These are phyloP conservation scores for Citeromyces siamensis DNA, from an alignment of 1,139 yeast genomes.

Conservation along the genomic window DNA sequence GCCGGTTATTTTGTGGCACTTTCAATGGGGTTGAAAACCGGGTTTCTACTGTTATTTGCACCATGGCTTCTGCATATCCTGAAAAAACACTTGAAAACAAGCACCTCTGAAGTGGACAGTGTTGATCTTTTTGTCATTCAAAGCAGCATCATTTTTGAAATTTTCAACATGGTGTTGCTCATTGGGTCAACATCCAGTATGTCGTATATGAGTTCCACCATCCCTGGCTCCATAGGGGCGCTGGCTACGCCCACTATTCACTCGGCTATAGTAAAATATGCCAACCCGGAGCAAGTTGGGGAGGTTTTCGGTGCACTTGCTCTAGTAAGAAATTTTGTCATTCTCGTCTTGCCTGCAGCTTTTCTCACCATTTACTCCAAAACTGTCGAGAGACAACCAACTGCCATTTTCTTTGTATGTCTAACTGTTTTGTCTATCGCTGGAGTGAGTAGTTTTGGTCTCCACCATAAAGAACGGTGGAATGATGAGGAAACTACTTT, in stretches of 20 bases:
- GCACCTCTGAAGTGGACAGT: conserved; percentile 29
- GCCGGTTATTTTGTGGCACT: conserved; percentile 49
- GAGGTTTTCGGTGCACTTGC: conserved; percentile 44
- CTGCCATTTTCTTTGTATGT: conserved; percentile 18
- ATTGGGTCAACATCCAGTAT: conserved; percentile 19
- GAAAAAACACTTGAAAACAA: conserved; percentile 16
- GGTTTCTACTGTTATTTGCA: conserved; percentile 26
- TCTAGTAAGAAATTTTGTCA: conserved; percentile 26
- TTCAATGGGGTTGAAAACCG: conserved; percentile 33
- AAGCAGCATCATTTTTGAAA: conserved; percentile 25
- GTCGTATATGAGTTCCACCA: conserved; percentile 17
- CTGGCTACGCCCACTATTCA: conserved; percentile 34
- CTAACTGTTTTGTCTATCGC: conserved; percentile 9
- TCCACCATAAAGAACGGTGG: not conserved
- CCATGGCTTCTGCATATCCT: conserved; percentile 30
- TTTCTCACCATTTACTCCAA: conserved; percentile 27
- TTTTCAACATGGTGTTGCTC: conserved; percentile 27
- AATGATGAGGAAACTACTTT: not conserved
- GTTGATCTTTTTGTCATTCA: conserved; percentile 37
- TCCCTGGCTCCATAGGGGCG: conserved; percentile 36
- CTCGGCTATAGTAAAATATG: conserved; percentile 37
- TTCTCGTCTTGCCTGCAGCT: conserved; percentile 26
- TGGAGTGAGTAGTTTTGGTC: conserved; percentile 3
- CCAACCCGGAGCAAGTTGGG: conserved; percentile 32
- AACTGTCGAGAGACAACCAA: conserved; percentile 20